Evolutionary conservation across 768 basidiomycete genomes (phyloP).

Genomic region (Sporobolomyces phaffii): DNA sequence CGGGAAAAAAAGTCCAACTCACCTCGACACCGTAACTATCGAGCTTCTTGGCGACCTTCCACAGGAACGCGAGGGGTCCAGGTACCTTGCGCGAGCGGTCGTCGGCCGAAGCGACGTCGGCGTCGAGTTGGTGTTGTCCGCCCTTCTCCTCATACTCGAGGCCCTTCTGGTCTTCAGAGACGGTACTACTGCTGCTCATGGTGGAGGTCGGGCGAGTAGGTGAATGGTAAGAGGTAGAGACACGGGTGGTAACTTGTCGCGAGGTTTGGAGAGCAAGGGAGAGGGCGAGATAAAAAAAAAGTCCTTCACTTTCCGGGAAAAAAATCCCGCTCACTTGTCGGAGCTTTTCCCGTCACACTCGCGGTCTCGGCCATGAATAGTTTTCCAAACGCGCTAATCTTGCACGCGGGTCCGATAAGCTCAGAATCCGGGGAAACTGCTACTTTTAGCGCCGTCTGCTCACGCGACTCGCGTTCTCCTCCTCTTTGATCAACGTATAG

Average conservation of each 20-base stretch:
- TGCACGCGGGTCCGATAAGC: not conserved
- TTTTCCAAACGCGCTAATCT: not conserved
- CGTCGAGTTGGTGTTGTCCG: not conserved
- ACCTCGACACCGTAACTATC: constrained; percentile 46
- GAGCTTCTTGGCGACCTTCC: constrained; percentile 37
- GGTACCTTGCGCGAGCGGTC: not conserved
- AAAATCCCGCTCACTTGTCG: not conserved
- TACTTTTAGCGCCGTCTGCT: not conserved
- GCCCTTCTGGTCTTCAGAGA: not conserved
- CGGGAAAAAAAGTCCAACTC: not conserved
- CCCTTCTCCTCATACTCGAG: constrained; percentile 17
- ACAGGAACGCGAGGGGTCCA: constrained; percentile 22
- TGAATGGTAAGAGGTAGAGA: not conserved
- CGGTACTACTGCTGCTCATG: not conserved
- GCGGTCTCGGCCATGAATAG: not conserved
- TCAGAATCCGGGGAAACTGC: not conserved
- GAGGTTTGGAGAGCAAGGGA: not conserved
- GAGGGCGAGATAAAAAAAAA: not conserved
- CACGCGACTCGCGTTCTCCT: not conserved
- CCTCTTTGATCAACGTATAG: too few species aligned
- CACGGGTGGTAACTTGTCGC: not conserved
- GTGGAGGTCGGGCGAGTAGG: not conserved
- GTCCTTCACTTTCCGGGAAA: not conserved
- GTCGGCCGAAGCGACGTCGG: constrained; percentile 7
- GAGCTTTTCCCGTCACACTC: not conserved